Base-by-base conservation (phyloP, 768 basidiomycete genomes). In the Tricholoma sp. region DNA sequence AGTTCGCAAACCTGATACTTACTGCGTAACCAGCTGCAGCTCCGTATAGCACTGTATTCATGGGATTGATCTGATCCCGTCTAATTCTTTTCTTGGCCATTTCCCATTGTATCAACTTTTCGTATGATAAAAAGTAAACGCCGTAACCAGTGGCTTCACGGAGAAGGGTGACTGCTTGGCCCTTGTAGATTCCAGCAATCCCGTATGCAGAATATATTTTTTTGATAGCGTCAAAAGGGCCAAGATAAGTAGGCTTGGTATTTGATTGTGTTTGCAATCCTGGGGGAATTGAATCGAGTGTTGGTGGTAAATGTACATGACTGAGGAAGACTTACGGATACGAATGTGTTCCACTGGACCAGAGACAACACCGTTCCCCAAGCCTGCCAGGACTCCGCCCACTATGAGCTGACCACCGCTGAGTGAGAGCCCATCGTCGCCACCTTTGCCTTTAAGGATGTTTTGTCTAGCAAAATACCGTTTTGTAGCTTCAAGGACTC, bases 331-430 rank as follows among this genome's bases (percentile, higher is more conserved):
- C 89, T 68, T 62, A 93, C 92, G 86, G 61, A 98, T 98, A 74
- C 95, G 91, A 68, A 98, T 94, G 67, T 98, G 95, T 70, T 98
- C 95, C 15, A 98, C 95, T 6, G 95, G 96, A 1, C 94, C 94
- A 0, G 94, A 95, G 36, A 97, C 94, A 57, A 96, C 78, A 29
- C 92, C 88, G 66, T 98, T 98, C 9, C 91, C 86, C 28, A 97
- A 71, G 28, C 96, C 96, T 20, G 95, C 96, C 36, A 84, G 74
- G 4, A 93, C 83, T 60, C 96, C 96, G 15, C 93, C 80, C 1
- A 75, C 64, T 60, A 91, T 81, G 11, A 96, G 76, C 69, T 98
- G 94, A 13, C 70, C 68, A 28, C 75, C 74, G 39, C 75, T 77
- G 11, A 94, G 79, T 10, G 71, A 71, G 64, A 76, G 78, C 4